Percentiles rank a stretch among this genome's conserved stretches.
phyloP scores from a whole-genome alignment of 2,329 filamentous ascomycete species.

The Trichoderma gracile region DNA sequence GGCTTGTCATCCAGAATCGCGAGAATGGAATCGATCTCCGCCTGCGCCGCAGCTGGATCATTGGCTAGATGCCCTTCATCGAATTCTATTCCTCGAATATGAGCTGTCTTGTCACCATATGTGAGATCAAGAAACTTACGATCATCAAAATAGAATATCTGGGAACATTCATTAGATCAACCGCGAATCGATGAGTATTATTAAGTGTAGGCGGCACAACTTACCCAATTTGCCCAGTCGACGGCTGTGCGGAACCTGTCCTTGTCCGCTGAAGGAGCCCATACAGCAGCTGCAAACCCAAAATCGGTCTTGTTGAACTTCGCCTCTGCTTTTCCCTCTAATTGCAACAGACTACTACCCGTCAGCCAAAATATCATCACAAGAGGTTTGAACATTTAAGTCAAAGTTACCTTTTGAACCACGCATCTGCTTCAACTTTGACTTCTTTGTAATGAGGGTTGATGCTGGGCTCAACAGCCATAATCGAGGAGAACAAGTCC shows the following conservation, averaged over 20 bases:
- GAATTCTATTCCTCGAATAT: not conserved
- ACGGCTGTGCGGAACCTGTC: not conserved
- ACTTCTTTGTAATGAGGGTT: not conserved
- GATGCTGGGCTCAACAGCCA: not conserved
- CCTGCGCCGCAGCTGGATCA: not conserved
- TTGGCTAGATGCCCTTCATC: not conserved
- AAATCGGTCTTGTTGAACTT: not conserved
- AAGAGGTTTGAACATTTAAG: too few relatives aligned
- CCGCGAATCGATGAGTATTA: too few relatives aligned
- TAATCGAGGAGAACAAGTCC: not conserved
- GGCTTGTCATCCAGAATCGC: not conserved
- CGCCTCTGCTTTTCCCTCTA: not conserved
- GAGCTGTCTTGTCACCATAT: not conserved
- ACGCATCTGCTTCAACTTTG: not conserved
- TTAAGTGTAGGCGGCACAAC: accelerated
- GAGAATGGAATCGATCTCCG: not conserved
- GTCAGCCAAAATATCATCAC: not conserved
- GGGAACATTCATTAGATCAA: not conserved
- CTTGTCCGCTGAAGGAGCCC: not conserved
- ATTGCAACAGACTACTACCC: not conserved
- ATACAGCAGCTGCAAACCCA: not conserved
- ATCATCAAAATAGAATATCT: not conserved
- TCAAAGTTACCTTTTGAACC: not conserved
- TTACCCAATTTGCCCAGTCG: not conserved
- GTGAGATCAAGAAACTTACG: not conserved